These are phyloP conservation scores for Irpex rosettiformis DNA, from an alignment of 1,284 basidiomycete genomes.

Conservation along the genomic window DNA sequence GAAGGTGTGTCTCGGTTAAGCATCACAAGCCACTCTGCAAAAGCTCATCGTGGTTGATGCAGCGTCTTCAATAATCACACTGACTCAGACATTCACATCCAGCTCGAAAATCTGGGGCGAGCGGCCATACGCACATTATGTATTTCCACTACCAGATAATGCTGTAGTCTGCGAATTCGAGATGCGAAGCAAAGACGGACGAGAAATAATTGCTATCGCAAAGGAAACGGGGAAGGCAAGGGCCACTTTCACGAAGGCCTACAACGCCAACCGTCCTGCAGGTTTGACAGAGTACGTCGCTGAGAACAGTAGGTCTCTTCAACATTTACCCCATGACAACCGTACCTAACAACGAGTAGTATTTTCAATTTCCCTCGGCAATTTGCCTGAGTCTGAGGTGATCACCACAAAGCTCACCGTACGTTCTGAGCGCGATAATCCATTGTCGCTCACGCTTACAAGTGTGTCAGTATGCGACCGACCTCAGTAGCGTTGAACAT, in stretches of 20 bases:
- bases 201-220: constrained; percentile 39
- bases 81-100: constrained; percentile 13
- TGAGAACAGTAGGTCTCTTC: constrained; percentile 43
- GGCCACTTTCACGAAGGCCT: constrained; percentile 38
- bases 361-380: constrained; percentile 55
- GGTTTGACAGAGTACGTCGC: constrained; percentile 47
- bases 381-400: constrained; percentile 38
- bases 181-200: constrained; percentile 38
- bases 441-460: not conserved
- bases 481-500: constrained; percentile 44
- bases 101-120: constrained; percentile 17
- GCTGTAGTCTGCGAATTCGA: constrained; percentile 49
- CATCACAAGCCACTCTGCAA: not conserved
- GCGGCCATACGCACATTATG: constrained; percentile 38
- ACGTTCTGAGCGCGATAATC: constrained; percentile 13
- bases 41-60: not conserved
- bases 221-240: constrained; percentile 47
- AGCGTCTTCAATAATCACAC: constrained; percentile 10
- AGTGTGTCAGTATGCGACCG: constrained; percentile 30
- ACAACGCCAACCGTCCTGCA: constrained; percentile 36
- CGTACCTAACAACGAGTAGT: constrained; percentile 30
- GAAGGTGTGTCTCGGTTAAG: constrained; percentile 5
- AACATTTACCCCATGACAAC: constrained; percentile 11
- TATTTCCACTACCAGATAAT: constrained; percentile 57
- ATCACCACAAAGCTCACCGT: constrained; percentile 44